Evolutionary conservation across 129 eudicot genomes (phyloP).

Genomic region (Ambrosia trifida): DNA sequence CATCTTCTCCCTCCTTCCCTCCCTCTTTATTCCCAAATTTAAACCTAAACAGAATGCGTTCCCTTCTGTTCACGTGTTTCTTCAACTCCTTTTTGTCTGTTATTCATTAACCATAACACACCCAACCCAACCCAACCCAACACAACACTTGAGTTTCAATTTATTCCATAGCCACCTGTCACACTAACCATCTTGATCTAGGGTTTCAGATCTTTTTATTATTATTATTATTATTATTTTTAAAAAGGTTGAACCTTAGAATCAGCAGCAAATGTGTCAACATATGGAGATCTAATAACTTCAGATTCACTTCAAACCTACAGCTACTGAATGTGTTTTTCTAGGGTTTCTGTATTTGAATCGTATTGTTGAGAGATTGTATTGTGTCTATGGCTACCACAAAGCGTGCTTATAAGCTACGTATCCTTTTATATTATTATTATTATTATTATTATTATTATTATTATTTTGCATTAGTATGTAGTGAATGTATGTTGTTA

Average conservation of each 20-base stretch:
- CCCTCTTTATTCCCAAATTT: not conserved
- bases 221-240: not conserved
- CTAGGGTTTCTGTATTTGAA: conserved; percentile 33
- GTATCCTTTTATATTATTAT: conserved; percentile 62
- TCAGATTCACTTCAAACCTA: too few species aligned
- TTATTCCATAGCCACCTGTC: not conserved
- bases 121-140: too few species aligned
- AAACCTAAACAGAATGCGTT: conserved; percentile 18
- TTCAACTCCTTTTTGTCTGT: too few species aligned
- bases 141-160: too few species aligned
- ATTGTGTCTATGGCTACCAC: conserved; percentile 51
- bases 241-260: conserved; percentile 13
- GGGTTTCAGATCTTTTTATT: conserved; percentile 43
- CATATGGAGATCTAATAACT: conserved; percentile 23
- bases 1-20: conserved; percentile 30
- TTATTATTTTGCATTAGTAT: conserved; percentile 6
- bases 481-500: not conserved
- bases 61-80: not conserved
- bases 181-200: conserved; percentile 14
- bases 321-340: conserved; percentile 6
- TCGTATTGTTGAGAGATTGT: conserved; percentile 14
- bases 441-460: not conserved
- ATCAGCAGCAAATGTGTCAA: conserved; percentile 23
- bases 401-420: conserved; percentile 98
- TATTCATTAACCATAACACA: too few species aligned